Evolutionary conservation across 345 rosid species (phyloP).

Genomic region (Ceriops zippeliana): DNA sequence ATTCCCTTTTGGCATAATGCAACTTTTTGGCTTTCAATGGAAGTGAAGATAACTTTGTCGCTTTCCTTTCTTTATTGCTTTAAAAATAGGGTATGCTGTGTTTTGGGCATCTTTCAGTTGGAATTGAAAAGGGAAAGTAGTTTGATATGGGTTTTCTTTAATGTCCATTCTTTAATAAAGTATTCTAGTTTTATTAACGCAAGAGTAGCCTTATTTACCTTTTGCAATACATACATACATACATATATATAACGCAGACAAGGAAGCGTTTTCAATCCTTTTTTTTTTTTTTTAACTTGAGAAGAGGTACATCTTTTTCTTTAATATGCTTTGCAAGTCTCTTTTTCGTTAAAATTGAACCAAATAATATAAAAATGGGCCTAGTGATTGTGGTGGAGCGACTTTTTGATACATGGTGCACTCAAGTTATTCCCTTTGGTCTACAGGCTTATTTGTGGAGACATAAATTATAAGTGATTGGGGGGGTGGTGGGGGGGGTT

Average conservation of each 20-base stretch:
- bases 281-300: constrained; percentile 20
- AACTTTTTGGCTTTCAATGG: constrained; percentile 33
- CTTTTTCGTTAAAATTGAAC: constrained; percentile 28
- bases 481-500: too few species aligned
- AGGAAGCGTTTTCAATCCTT: constrained; percentile 42
- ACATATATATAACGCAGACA: constrained; percentile 32
- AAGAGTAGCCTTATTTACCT: constrained; percentile 33
- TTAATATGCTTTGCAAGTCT: constrained; percentile 51
- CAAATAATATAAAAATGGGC: constrained; percentile 8
- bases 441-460: not conserved
- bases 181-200: constrained; percentile 31
- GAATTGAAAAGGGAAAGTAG: constrained; percentile 36
- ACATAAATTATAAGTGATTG: too few species aligned
- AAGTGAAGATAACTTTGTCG: constrained; percentile 39
- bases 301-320: constrained; percentile 45
- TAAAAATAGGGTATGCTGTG: not conserved
- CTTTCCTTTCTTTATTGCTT: constrained; percentile 11
- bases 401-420: not conserved
- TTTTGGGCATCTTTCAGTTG: constrained; percentile 28
- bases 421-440: not conserved
- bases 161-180: constrained; percentile 42
- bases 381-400: constrained; percentile 17
- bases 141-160: constrained; percentile 28
- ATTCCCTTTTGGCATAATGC: constrained; percentile 26
- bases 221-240: constrained; percentile 12